Conservation (phyloP, 495 filamentous ascomycete genomes). For the Pseudoneurospora amorphoporcata region DNA sequence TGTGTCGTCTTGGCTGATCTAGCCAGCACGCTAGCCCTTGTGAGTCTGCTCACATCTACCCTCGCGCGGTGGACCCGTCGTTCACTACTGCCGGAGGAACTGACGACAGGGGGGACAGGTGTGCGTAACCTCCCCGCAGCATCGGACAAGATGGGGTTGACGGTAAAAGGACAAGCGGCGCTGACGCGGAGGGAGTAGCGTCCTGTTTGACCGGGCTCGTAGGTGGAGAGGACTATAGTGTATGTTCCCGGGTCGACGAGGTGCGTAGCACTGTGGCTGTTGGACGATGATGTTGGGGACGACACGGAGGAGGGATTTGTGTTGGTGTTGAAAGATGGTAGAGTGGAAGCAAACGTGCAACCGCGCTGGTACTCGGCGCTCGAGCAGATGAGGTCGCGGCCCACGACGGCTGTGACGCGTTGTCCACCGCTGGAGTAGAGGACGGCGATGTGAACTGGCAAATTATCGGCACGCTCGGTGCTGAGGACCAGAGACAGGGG, state of each 20-base stretch:
- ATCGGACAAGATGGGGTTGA: slow-evolving; percentile 51
- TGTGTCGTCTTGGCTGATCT: background rate
- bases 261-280: slow-evolving; percentile 5
- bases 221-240: slow-evolving; percentile 81
- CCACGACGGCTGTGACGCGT: slow-evolving; percentile 54
- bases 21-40: slow-evolving; percentile 44
- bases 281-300: background rate
- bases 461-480: slow-evolving; percentile 34
- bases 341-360: slow-evolving; percentile 53
- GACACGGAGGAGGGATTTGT: too few relatives aligned
- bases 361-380: slow-evolving; percentile 79
- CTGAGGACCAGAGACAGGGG: slow-evolving; percentile 63
- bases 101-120: slow-evolving; percentile 34
- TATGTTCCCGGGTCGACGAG: slow-evolving; percentile 59
- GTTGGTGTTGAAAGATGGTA: background rate
- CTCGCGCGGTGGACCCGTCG: slow-evolving; percentile 24
- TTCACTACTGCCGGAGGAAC: too few relatives aligned
- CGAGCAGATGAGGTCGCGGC: slow-evolving; percentile 65
- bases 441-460: slow-evolving; percentile 76
- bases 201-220: slow-evolving; percentile 64
- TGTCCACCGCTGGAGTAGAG: slow-evolving; percentile 60
- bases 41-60: slow-evolving; percentile 43
- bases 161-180: slow-evolving; percentile 40
- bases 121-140: slow-evolving; percentile 57
- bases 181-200: slow-evolving; percentile 66